Conservation (phyloP, 257 asterid genomes). For the Plantago major region DNA sequence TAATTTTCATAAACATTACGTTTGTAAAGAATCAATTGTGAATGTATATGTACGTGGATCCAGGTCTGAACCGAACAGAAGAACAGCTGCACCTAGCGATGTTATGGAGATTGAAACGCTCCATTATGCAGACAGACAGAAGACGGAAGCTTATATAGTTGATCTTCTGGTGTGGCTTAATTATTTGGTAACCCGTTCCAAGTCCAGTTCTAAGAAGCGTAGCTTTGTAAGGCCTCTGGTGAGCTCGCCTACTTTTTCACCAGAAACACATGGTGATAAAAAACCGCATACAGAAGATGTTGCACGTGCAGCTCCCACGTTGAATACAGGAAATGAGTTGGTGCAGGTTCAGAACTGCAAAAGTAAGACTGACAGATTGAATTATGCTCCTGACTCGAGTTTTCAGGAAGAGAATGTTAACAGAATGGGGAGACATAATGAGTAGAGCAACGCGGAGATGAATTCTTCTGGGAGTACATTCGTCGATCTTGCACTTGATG, state of each 20-base stretch:
- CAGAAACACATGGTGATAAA: constrained; percentile 10
- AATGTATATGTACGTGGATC: constrained; percentile 1
- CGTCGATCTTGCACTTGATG: constrained; percentile 14
- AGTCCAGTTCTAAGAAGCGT: constrained; percentile 15
- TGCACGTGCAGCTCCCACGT: constrained; percentile 3
- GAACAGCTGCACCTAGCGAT: constrained; percentile 39
- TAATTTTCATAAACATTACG: not conserved
- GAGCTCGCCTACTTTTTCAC: constrained; percentile 19
- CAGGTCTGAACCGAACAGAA: constrained; percentile 53
- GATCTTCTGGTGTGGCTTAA: constrained; percentile 69
- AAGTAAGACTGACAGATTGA: too few relatives aligned
- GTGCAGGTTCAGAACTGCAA: not conserved
- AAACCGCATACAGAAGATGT: constrained; percentile 12
- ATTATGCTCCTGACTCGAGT: constrained; percentile 5
- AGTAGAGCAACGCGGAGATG: not conserved
- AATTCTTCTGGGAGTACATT: not conserved
- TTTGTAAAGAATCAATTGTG: constrained; percentile 1
- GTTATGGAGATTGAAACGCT: constrained; percentile 69
- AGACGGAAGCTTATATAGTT: constrained; percentile 52
- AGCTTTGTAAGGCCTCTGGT: constrained; percentile 31
- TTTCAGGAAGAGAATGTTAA: too few relatives aligned
- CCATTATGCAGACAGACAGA: constrained; percentile 64
- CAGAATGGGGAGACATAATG: not conserved
- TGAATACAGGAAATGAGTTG: constrained; percentile 17
- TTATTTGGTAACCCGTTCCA: constrained; percentile 48